Conservation (phyloP, 2,329 filamentous ascomycete species). For the Eurotiales sp. region DNA sequence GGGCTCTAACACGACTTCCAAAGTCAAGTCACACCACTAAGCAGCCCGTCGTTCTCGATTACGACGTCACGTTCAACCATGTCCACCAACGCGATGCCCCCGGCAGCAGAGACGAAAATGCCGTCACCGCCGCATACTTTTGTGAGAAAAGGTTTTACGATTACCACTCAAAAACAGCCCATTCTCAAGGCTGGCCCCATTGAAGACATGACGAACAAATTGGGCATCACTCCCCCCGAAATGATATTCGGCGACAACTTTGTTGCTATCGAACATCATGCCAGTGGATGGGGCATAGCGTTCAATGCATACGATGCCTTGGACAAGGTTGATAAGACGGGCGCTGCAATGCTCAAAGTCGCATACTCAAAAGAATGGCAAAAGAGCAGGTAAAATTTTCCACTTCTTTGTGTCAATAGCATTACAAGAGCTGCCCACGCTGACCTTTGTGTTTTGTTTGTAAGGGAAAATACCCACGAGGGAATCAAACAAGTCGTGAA, state of each 20-base stretch:
- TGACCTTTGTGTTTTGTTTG: not conserved
- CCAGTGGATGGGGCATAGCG: constrained; percentile 69
- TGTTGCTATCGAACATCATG: constrained; percentile 68
- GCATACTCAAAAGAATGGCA: constrained; percentile 90
- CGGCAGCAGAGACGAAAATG: not conserved
- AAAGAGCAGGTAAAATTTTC: constrained; percentile 52
- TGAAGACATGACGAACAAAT: constrained; percentile 71
- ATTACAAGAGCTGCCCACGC: not conserved
- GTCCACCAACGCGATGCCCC: not conserved
- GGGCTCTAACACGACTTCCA: too few relatives aligned
- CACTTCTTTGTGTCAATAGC: not conserved
- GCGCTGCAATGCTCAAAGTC: constrained; percentile 84
- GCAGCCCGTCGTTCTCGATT: too few relatives aligned
- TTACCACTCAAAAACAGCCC: constrained; percentile 83
- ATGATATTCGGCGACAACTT: constrained; percentile 99
- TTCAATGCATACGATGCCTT: constrained; percentile 88
- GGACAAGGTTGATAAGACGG: constrained; percentile 91
- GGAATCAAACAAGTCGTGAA: constrained; percentile 92
- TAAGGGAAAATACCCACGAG: constrained; percentile 71
- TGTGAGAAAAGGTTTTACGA: constrained; percentile 64
- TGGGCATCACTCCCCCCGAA: constrained; percentile 87
- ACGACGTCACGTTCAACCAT: not conserved
- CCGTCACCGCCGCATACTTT: constrained; percentile 52
- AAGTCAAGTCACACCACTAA: too few relatives aligned
- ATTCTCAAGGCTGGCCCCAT: constrained; percentile 92